Base-by-base conservation (phyloP, 1,139 yeast species). In the Taphrina communis region DNA sequence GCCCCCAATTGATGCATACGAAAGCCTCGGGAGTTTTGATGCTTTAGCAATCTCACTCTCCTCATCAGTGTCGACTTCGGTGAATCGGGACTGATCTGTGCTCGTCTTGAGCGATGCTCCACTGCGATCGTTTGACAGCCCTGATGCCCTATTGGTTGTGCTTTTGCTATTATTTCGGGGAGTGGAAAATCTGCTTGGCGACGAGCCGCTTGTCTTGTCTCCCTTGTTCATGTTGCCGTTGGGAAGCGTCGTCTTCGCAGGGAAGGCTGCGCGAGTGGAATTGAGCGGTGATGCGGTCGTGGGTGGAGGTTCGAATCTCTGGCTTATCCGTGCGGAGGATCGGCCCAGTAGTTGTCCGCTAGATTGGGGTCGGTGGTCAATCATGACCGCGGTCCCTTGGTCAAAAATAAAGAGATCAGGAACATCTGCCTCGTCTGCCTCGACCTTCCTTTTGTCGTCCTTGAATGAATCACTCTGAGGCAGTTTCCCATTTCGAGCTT, bases 1-100 rank as follows among this genome's bases (percentile, higher is more conserved):
- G 0, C 99, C 99, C 19, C 99, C 99, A 4, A 94, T 86, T 36
- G 83, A 81, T 1, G 81, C 76, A 72, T 85, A 88, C 1, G 75
- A 73, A 25, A 71, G 66, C 12, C 70, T 70, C 6, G 73, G 69
- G 8, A 61, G 50, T 21, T 57, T 46, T 11, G 65, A 46, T 8
- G 21, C 57, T 14, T 46, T 50, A 17, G 19, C 9, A 25, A 63
- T 63, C 12, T 41, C 61, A 19, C 38, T 39, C 38, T 63, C 67
- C 39, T 63, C 63, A 3, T 65, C 66, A 1, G 71, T 69, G 38
- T 70, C 67, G 17, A 70, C 70, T 56, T 74, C 73, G 2, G 71
- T 70, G 9, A 73, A 53, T 2, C 58, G 58, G 2, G 41, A 17
- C 21, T 17, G 58, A 12, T 21, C 58, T 11, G 58, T 9, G 17